phyloP scores from a whole-genome alignment of 2,329 filamentous ascomycete genomes.

The Magnaporthiopsis incrustans region DNA sequence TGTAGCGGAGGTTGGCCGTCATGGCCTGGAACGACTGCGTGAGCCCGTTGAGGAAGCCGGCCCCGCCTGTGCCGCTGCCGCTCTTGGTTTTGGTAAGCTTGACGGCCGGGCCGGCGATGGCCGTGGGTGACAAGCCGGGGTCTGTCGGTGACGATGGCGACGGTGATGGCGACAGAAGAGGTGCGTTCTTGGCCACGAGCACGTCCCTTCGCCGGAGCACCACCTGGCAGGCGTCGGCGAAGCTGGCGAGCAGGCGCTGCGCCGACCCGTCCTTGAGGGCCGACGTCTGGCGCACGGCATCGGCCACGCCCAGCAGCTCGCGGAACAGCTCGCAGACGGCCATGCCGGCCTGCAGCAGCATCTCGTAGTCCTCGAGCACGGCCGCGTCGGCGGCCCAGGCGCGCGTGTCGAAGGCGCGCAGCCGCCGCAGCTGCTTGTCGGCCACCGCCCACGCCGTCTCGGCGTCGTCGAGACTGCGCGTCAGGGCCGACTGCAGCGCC shows the following conservation, averaged over 20 bases:
- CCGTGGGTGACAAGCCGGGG: neutral
- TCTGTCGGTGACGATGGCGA: neutral
- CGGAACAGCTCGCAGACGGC: slow-evolving; percentile 5
- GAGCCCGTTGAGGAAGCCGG: slow-evolving; percentile 12
- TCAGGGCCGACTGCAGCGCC: neutral
- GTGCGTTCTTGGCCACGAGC: neutral
- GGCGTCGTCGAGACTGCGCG: neutral
- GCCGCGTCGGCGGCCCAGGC: neutral
- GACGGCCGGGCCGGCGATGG: neutral
- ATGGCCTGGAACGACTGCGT: slow-evolving; percentile 19
- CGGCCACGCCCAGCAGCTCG: slow-evolving; percentile 2
- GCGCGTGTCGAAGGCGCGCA: neutral
- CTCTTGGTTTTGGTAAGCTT: neutral
- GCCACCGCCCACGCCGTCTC: slow-evolving; percentile 4
- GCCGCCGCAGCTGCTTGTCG: slow-evolving; percentile 4
- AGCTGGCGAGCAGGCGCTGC: neutral
- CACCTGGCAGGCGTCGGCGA: neutral
- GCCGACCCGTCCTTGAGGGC: neutral
- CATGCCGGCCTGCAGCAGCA: slow-evolving; percentile 6
- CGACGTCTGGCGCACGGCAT: neutral
- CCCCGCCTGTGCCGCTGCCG: neutral
- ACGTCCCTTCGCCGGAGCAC: neutral
- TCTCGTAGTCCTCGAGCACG: slow-evolving; percentile 8
- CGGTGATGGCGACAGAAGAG: no score
- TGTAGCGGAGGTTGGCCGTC: slow-evolving; percentile 13